Base-by-base conservation (phyloP, 148 eudicot genomes). In the Rhododendron williamsianum region DNA sequence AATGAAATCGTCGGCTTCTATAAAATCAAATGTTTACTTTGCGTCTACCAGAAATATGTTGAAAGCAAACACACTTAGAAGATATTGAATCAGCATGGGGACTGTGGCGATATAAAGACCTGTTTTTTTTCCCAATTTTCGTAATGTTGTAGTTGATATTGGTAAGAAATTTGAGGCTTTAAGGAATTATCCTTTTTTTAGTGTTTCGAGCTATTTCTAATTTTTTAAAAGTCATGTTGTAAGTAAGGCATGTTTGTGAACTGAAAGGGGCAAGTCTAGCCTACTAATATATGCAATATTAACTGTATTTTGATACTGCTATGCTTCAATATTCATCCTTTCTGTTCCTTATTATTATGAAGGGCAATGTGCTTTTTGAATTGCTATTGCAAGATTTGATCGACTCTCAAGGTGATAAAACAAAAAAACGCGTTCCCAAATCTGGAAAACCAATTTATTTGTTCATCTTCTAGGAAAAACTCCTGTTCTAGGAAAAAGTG, bases 251-350 rank as follows among this genome's bases (percentile, higher is more conserved):
- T 35, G 84, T 56, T 65, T 23, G 27, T 78, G 43, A 13, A 45
- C 82, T 60, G 46, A 78, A 27, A 27, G 38, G 51, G 33, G 23
- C 35, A 33, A 52, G 35, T 30, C 25, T 80, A 36, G 76, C 46
- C 43, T 81, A 51, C 81, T 74, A 81, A 73, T 73, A 41, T 41
- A 41, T 41, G 87, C 63, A 54, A 54, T 58, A 51, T 81, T 30
- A 41, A 33, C 48, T 30, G 41, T 7, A 18, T 72, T 73, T 54
- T 35, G 84, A 52, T 82, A 25, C 3, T 43, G 3, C 84, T 38
- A 21, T 18, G 25, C 25, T 77, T 41, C 10, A 18, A 21, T 12
- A 6, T 16, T 36, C 27, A 35, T 74, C 2, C 21, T 74, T 25
- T 74, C 76, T 72, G 16, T 71, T 25, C 18, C 4, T 25, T 33